A percentile compares a stretch with the other conserved stretches of the same genome.
phyloP scores from a whole-genome alignment of 192 early-diverging fungal genomes.

The Coemansia sp. region DNA sequence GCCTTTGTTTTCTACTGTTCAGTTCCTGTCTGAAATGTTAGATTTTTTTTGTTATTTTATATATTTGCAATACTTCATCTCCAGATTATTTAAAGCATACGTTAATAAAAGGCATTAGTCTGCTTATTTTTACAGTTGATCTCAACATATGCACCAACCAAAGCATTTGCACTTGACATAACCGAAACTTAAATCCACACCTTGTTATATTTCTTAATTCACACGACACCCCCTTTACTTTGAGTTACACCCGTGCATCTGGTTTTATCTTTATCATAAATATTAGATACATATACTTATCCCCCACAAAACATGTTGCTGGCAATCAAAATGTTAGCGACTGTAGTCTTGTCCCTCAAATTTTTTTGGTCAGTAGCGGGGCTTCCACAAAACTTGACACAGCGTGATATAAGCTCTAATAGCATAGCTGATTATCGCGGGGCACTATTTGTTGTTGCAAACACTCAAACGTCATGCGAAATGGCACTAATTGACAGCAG shows the following conservation, averaged over 20 bases:
- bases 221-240: neutral
- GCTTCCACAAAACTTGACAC: constrained; percentile 18
- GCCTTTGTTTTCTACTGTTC: neutral
- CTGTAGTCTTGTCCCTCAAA: constrained; percentile 5
- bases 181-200: neutral
- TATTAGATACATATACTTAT: neutral
- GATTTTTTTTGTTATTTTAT: neutral
- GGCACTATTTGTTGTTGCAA: constrained; percentile 27
- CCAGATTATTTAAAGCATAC: neutral
- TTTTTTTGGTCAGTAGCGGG: constrained; percentile 2
- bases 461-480: constrained; percentile 45
- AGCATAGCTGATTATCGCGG: constrained; percentile 16
- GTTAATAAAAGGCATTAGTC: neutral
- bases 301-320: neutral
- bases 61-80: neutral
- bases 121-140: neutral
- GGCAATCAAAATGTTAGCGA: neutral
- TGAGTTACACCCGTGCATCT: neutral
- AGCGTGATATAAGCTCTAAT: constrained; percentile 14
- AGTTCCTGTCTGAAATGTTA: neutral
- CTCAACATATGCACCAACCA: neutral
- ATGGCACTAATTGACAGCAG: constrained; percentile 35
- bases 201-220: neutral
- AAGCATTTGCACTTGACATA: neutral
- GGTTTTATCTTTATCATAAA: neutral